Evolutionary conservation across 768 basidiomycete genomes (phyloP), one percentile per base, ranked within the genome.

Genomic region (Suillus occidentalis): DNA sequence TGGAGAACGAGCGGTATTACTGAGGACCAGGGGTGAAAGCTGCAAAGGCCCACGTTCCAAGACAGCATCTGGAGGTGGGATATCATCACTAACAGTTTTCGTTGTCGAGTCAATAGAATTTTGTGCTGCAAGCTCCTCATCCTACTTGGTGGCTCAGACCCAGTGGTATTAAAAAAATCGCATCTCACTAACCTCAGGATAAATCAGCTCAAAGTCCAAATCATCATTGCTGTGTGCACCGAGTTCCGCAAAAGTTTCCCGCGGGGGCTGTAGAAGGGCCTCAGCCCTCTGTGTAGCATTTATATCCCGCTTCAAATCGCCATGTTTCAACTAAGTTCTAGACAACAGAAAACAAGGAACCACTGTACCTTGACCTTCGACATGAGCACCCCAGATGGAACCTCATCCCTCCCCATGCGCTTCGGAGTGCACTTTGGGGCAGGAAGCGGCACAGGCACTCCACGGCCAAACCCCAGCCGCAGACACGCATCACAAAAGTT

Each of bases 111-210:
- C 55, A 7, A 22, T 28, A 2, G 25, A 59, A 59, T 18, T 28
- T 20, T 28, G 58, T 42, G 58, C 40, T 28, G 40, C 25, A 42
- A 42, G 39, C 8, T 59, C 58, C 12, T 59, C 58, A 28, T 59
- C 58, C 58, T 59, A 59, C 39, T 31, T 25, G 16, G 10, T 16
- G 13, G 37, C 34, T 63, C 37, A 58, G 50, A 39, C 25, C 14
- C 28, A 20, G 22, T 36, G 25, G n/a, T 20, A 8, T 14, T 9
- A 16, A 39, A 28, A 5, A 20, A 9, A 8, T 28, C 8, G 3
- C 18, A 59, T 37, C 31, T 36, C 47, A 58, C 69, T 45, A 22
- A 74, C 73, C 28, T 72, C 68, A 13, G 74, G 73, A 64, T 76
- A 76, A 0, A 66, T 31, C 3, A 74, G 49, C 8, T 74, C 67